Evolutionary conservation across 345 rosid genomes (phyloP).

Genomic region (Brassica napus): Da-Ae NC_063451.1:35709001-35709500

Average conservation of each 20-base stretch:
- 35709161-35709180: conserved; percentile 9
- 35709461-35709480: not conserved
- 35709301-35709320: conserved; percentile 32
- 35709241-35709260: conserved; percentile 67
- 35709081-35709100: not conserved
- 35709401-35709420: conserved; percentile 50
- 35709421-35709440: conserved; percentile 52
- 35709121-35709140: not conserved
- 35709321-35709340: not conserved
- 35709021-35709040: not conserved
- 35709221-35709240: not conserved
- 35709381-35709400: conserved; percentile 76
- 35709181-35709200: no score
- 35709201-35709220: no score
- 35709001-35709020: conserved; percentile 90
- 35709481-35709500: not conserved
- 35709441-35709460: conserved; percentile 6
- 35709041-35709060: not conserved
- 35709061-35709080: no score
- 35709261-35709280: conserved; percentile 70
- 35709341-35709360: conserved; percentile 29
- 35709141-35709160: not conserved
- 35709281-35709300: conserved; percentile 61
- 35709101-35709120: not conserved
- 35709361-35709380: conserved; percentile 46